These are phyloP conservation scores for Cudoniella acicularis DNA, from an alignment of 495 filamentous ascomycete genomes.

Conservation along the genomic window DNA sequence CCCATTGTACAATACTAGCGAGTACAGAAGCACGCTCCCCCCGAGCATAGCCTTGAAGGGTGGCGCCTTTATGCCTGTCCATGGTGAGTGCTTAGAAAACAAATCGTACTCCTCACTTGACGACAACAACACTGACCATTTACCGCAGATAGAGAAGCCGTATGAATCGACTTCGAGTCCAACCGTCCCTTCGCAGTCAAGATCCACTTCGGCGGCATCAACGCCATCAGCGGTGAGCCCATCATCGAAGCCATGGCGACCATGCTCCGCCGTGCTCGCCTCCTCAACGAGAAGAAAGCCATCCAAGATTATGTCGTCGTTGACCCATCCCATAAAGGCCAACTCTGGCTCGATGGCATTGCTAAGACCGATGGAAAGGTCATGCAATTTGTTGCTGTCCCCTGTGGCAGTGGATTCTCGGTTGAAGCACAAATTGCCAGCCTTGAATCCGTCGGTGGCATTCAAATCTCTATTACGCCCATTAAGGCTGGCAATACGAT, in stretches of 20 bases:
- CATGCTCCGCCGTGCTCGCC: conserved; percentile 5
- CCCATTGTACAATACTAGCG: background rate
- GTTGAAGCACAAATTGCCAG: conserved; percentile 44
- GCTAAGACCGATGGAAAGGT: conserved; percentile 28
- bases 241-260: conserved; percentile 22
- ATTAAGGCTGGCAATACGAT: background rate
- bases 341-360: conserved; percentile 47
- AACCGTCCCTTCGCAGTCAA: conserved; percentile 35
- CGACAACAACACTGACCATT: no score
- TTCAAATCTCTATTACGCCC: conserved; percentile 8
- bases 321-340: conserved; percentile 21
- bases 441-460: conserved; percentile 35
- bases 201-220: conserved; percentile 44
- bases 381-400: conserved; percentile 43
- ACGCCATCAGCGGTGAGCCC: conserved; percentile 41
- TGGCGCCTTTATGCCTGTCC: conserved; percentile 7
- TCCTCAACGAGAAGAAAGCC: background rate
- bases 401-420: conserved; percentile 38
- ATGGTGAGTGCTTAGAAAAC: background rate
- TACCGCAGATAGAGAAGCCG: conserved; percentile 33
- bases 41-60: background rate
- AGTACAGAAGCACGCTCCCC: background rate
- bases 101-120: background rate
- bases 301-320: conserved; percentile 45
- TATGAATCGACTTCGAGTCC: conserved; percentile 40